These are phyloP conservation scores for Sphagnum magellanicum DNA, from an alignment of 228 moss, liverwort and hornwort species.

Conservation along the genomic window DNA sequence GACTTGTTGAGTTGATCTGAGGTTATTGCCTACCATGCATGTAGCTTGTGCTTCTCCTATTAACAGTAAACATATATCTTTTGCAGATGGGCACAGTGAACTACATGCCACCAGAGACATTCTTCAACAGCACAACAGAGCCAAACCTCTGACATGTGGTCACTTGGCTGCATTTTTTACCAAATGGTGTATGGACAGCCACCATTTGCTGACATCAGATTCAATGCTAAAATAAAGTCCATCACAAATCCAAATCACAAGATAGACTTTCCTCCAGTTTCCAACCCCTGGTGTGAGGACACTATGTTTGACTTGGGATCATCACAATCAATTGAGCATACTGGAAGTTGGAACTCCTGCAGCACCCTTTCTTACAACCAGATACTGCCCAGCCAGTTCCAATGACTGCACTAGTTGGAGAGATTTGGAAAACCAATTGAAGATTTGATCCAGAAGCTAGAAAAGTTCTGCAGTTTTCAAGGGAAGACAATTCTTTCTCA, in stretches of 20 bases:
- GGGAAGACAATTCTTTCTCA: too few species aligned
- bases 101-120: constrained; percentile 95
- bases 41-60: too few species aligned
- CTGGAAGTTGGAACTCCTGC: constrained; percentile 46
- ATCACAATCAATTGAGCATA: constrained; percentile 65
- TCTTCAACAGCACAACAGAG: constrained; percentile 66
- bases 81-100: constrained; percentile 86
- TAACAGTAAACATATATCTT: too few species aligned
- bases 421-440: too few species aligned
- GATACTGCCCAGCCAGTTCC: constrained; percentile 1
- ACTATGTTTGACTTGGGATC: constrained; percentile 77
- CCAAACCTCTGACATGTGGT: constrained; percentile 96
- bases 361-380: constrained; percentile 81
- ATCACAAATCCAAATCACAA: constrained; percentile 66
- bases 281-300: constrained; percentile 64
- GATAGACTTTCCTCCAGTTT: constrained; percentile 56
- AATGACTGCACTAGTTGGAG: too few species aligned
- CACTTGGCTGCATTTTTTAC: constrained; percentile 91
- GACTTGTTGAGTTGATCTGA: too few species aligned
- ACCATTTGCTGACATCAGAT: constrained; percentile 72
- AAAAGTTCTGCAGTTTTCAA: too few species aligned
- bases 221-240: constrained; percentile 72
- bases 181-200: constrained; percentile 96
- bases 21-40: not conserved
- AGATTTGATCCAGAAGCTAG: too few species aligned